A percentile compares a stretch with the other conserved stretches of the same genome.
Evolutionary conservation across 176 grass and related monocot species (phyloP).

Genomic region (sorghum (Sorghum bicolor)): Sorghum_bicolor_NCBIv3 NC_012874.2:65998501-65999000

Average conservation of each 20-base stretch:
- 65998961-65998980: not conserved
- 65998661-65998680: not conserved
- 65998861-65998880: constrained; percentile 32
- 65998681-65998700: not conserved
- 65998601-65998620: not conserved
- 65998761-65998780: not conserved
- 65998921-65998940: constrained; percentile 6
- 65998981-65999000: not conserved
- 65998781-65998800: not conserved
- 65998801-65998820: constrained; percentile 16
- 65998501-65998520: too few species aligned
- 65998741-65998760: constrained; percentile 27
- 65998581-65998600: too few species aligned
- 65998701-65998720: not conserved
- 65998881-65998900: constrained; percentile 29
- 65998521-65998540: too few species aligned
- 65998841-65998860: not conserved
- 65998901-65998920: not conserved
- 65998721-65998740: constrained; percentile 7
- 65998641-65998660: not conserved
- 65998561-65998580: too few species aligned
- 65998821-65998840: constrained; percentile 19
- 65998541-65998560: too few species aligned
- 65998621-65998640: not conserved
- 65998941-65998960: not conserved